Base-by-base conservation (phyloP, 2,329 filamentous ascomycete genomes). In the Rhynchosporium graminicola region DNA sequence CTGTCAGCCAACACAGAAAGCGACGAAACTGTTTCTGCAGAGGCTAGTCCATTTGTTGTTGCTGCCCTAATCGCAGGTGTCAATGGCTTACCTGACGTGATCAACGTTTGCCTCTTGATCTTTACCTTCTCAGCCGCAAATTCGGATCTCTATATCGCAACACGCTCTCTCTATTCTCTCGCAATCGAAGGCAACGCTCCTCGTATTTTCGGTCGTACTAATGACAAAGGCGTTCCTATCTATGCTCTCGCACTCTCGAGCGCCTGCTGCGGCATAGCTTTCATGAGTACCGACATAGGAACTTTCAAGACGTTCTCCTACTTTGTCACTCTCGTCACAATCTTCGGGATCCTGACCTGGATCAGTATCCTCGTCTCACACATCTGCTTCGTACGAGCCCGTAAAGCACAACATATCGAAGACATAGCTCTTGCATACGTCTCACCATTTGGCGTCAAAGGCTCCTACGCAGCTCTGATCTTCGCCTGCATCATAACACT, bases 401-500 rank as follows among this genome's bases (percentile, higher is more conserved):
- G 87, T 63, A 78, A 79, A 55, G 87, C 84, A 0, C 88, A 90
- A 71, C 77, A 80, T 55, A 77, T 90, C 7, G 75, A 81, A 13
- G 74, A 87, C 71, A 76, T 77, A n/a, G 75, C 77, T 36, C 77
- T 90, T 64, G 83, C 86, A 0, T 92, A 88, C 74, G 80, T 81
- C 29, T 88, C 91, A 0, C 91, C 91, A 0, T 82, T 93, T 10
- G 91, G 91, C n/a, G 77, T 87, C 43, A 83, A 74, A 63, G 91
- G 91, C 8, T 91, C 87, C 0, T 86, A 86, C 72, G 77, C 79
- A 62, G 89, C 89, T 0, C 80, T 95, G 1, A 78, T 80, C 71
- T 87, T 92, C 77, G 92, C 89, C 76, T 80, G 83, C 71, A 72
- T 95, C 29, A 90, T 96, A 64, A 84, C 88, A 0, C 72, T 96